A percentile compares a stretch with the other conserved stretches of the same genome.
phyloP scores from a whole-genome alignment of 768 basidiomycete species.

The Leucocoprinus birnbaumii region DNA sequence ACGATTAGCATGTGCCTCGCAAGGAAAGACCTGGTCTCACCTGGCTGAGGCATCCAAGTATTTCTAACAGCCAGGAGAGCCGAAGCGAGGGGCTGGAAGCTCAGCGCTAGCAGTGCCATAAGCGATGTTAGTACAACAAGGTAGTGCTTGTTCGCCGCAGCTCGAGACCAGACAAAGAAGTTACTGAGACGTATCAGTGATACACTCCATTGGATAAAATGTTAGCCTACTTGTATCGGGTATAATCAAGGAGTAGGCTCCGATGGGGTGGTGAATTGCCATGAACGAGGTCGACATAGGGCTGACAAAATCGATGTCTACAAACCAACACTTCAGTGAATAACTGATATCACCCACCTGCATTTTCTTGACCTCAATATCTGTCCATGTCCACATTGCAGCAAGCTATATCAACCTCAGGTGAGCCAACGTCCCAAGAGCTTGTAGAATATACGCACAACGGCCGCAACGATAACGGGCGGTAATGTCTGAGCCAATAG shows the following conservation, averaged over 20 bases:
- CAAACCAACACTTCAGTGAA: neutral
- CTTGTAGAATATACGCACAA: constrained; percentile 25
- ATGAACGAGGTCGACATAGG: constrained; percentile 55
- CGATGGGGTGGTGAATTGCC: constrained; percentile 51
- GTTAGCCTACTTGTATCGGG: constrained; percentile 40
- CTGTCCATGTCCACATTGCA: constrained; percentile 55
- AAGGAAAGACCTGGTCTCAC: constrained; percentile 20
- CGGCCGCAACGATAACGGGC: constrained; percentile 46
- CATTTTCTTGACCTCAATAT: constrained; percentile 55
- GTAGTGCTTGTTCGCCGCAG: constrained; percentile 45
- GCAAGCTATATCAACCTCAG: constrained; percentile 32
- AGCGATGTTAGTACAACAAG: constrained; percentile 47
- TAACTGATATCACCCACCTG: constrained; percentile 30
- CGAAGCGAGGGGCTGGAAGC: constrained; percentile 51
- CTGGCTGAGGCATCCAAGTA: constrained; percentile 39
- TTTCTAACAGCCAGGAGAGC: constrained; percentile 47
- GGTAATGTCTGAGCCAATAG: constrained; percentile 42
- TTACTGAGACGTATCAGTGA: constrained; percentile 28
- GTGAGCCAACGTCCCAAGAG: neutral
- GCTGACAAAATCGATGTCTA: constrained; percentile 34
- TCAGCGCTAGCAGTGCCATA: constrained; percentile 43
- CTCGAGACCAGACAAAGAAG: constrained; percentile 43
- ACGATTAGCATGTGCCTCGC: neutral
- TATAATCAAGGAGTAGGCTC: constrained; percentile 54
- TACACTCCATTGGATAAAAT: neutral